A percentile compares a stretch with the other conserved stretches of the same genome.
These are phyloP conservation scores for Pleurotus cornucopiae DNA, from an alignment of 768 basidiomycete genomes.

Conservation along the genomic window DNA sequence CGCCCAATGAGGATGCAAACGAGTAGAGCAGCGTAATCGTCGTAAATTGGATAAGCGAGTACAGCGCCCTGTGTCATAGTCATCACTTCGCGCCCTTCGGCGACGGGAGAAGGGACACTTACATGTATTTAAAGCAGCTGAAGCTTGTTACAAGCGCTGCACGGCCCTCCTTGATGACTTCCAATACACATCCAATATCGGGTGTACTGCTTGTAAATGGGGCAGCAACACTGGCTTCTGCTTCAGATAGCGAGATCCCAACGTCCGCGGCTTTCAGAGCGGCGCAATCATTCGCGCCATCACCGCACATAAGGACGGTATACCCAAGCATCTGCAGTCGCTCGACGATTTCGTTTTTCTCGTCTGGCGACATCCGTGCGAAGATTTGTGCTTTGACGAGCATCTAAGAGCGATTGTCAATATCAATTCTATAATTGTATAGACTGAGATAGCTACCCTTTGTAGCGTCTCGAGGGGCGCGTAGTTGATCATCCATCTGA, in stretches of 20 bases:
- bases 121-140: conserved; percentile 99
- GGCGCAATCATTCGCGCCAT: conserved; percentile 98
- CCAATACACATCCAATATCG: conserved; percentile 93
- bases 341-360: conserved; percentile 98
- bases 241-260: conserved; percentile 93
- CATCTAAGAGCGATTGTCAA: conserved; percentile 55
- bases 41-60: conserved; percentile 99
- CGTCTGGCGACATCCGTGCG: conserved; percentile 98
- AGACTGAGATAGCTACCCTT: conserved; percentile 49
- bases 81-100: conserved; percentile 8
- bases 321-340: conserved; percentile 90
- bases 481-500: conserved; percentile 97
- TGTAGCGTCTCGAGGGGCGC: conserved; percentile 93
- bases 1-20: conserved; percentile 93
- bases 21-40: conserved; percentile 94
- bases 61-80: conserved; percentile 72
- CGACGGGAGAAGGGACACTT: conserved; percentile 24
- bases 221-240: conserved; percentile 97
- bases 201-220: conserved; percentile 93
- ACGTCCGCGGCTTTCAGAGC: conserved; percentile 98
- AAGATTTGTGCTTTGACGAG: conserved; percentile 95
- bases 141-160: conserved; percentile 97
- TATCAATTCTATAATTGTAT: too few species aligned
- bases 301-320: conserved; percentile 97
- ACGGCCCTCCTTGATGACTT: conserved; percentile 95